Evolutionary conservation across 805 yeast species (phyloP).

Genomic region (Zygotorulaspora danielsina): DNA sequence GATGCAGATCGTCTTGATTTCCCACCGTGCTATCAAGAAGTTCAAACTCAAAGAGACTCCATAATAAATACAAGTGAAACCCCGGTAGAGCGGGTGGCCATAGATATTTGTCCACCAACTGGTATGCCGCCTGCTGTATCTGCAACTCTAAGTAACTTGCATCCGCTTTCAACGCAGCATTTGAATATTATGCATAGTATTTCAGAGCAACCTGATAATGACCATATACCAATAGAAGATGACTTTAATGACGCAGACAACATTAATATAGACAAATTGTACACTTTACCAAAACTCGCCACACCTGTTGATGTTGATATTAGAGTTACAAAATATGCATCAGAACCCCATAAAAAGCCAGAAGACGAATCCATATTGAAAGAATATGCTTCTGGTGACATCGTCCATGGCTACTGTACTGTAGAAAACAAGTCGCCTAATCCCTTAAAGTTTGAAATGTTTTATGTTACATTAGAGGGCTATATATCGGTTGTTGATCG

Average conservation of each 20-base stretch:
- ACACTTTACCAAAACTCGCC: constrained; percentile 42
- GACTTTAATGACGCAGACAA: constrained; percentile 39
- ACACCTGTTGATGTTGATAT: constrained; percentile 49
- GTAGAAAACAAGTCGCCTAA: constrained; percentile 45
- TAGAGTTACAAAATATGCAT: constrained; percentile 48
- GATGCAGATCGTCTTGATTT: constrained; percentile 31
- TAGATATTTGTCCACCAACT: constrained; percentile 6
- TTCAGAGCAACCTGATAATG: constrained; percentile 5
- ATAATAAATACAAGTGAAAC: constrained; percentile 15
- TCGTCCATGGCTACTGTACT: constrained; percentile 54
- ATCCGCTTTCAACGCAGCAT: constrained; percentile 22
- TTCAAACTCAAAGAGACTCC: constrained; percentile 15
- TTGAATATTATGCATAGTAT: constrained; percentile 8
- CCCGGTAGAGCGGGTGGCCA: constrained; percentile 10
- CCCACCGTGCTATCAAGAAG: constrained; percentile 37
- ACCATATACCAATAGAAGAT: constrained; percentile 26
- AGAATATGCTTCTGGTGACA: constrained; percentile 67
- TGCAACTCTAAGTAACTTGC: constrained; percentile 14
- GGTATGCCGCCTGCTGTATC: constrained; percentile 7
- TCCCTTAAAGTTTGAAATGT: constrained; percentile 58
- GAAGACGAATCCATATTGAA: constrained; percentile 45
- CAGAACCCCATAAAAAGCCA: constrained; percentile 42
- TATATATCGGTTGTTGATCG: constrained; percentile 33
- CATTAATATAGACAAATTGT: constrained; percentile 49
- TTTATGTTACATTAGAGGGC: constrained; percentile 50